Evolutionary conservation across 352 stramenopile genomes (phyloP).

Genomic region (Pythium graminicola): DNA sequence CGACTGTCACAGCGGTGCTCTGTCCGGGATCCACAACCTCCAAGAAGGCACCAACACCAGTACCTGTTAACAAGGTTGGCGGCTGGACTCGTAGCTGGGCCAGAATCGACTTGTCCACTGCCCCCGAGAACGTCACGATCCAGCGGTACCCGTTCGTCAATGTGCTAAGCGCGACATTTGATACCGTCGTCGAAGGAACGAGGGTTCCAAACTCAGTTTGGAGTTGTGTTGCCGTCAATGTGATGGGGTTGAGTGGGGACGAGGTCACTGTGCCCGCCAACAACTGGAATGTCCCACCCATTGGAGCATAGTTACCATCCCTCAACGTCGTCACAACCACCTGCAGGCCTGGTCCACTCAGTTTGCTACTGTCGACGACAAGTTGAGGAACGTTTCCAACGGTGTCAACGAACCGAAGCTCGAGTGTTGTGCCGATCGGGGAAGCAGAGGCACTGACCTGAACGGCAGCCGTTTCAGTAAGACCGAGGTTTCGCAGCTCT

Average conservation of each 20-base stretch:
- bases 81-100: constrained; percentile 1
- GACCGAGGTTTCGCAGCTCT: constrained; percentile 12
- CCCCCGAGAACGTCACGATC: constrained; percentile 20
- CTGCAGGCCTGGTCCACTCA: constrained; percentile 22
- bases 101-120: constrained; percentile 7
- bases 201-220: constrained; percentile 21
- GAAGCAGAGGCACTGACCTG: neutral
- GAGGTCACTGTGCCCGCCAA: neutral
- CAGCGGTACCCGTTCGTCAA: constrained; percentile 15
- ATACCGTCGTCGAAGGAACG: constrained; percentile 2
- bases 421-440: neutral
- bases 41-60: constrained; percentile 10
- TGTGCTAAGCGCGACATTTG: neutral
- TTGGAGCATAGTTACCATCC: constrained; percentile 26
- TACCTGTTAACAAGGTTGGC: constrained; percentile 22
- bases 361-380: constrained; percentile 15
- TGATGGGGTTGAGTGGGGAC: neutral
- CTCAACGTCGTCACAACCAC: constrained; percentile 16
- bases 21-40: constrained; percentile 23
- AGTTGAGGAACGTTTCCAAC: constrained; percentile 21
- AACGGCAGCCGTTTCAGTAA: constrained; percentile 7
- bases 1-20: constrained; percentile 17
- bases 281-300: constrained; percentile 25
- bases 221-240: constrained; percentile 8
- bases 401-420: constrained; percentile 21